A percentile compares a stretch with the other conserved stretches of the same genome.
These are phyloP conservation scores for Phialocephala sp. DNA, from an alignment of 2,329 filamentous ascomycete genomes.

Conservation along the genomic window DNA sequence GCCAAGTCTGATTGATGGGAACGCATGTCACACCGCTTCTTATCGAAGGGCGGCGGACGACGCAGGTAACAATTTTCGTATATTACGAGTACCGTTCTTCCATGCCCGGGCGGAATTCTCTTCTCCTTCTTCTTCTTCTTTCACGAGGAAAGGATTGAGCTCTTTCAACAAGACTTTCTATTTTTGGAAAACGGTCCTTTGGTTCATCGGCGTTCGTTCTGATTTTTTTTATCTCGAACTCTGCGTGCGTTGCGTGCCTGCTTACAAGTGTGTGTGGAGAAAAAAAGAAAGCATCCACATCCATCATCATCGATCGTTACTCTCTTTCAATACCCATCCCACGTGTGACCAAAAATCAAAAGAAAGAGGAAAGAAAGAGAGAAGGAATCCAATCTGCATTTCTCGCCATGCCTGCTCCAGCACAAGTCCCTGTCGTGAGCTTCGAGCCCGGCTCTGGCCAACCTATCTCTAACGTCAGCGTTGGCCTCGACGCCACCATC, in stretches of 20 bases:
- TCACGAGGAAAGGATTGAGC: neutral
- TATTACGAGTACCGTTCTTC: constrained; percentile 3
- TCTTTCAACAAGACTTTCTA: constrained; percentile 10
- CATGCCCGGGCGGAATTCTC: constrained; percentile 2
- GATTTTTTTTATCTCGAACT: neutral
- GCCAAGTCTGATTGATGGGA: constrained; percentile 15
- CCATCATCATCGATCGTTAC: neutral
- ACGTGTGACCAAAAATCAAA: neutral
- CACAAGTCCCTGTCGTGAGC: constrained; percentile 21
- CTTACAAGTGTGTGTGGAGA: neutral
- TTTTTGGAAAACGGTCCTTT: constrained; percentile 5
- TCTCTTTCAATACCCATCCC: neutral
- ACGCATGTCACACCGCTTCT: constrained; percentile 23
- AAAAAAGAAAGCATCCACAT: neutral
- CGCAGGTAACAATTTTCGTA: neutral
- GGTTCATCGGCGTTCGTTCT: constrained; percentile 8
- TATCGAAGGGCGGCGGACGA: neutral
- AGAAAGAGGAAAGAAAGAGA: neutral
- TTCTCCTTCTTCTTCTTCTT: constrained; percentile 8
- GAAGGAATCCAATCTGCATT: neutral
- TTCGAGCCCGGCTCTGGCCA: constrained; percentile 18
- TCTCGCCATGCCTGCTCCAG: constrained; percentile 25
- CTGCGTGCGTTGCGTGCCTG: neutral
- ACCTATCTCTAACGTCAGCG: constrained; percentile 28
- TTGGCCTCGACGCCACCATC: constrained; percentile 30